Percentiles rank a stretch among this genome's conserved stretches.
These are phyloP conservation scores for Trichocladium uniseriatum DNA, from an alignment of 495 filamentous ascomycete genomes.

Conservation along the genomic window DNA sequence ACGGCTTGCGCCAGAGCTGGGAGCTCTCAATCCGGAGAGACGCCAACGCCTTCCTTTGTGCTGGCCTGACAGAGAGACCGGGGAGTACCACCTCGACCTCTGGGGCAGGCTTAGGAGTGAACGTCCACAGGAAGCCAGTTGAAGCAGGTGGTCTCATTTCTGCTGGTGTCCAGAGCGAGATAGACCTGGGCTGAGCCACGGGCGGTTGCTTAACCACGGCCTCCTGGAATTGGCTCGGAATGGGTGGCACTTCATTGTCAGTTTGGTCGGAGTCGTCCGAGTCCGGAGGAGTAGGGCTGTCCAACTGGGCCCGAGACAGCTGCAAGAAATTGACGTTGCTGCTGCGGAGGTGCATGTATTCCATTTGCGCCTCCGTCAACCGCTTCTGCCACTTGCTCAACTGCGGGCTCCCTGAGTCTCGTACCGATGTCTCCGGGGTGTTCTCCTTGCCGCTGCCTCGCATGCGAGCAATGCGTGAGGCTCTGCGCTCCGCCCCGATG, in stretches of 20 bases:
- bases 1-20: conserved; percentile 33
- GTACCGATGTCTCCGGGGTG: conserved; percentile 11
- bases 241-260: conserved; percentile 4
- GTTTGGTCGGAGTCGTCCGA: conserved; percentile 32
- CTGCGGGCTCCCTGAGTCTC: conserved; percentile 12
- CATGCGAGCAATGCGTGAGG: conserved; percentile 24
- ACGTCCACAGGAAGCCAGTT: conserved; percentile 12
- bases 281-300: conserved; percentile 44
- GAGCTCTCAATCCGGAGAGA: conserved; percentile 31
- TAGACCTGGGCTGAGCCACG: background rate
- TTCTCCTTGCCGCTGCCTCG: conserved; percentile 25
- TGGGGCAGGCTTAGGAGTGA: conserved; percentile 2
- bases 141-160: background rate
- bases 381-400: conserved; percentile 26
- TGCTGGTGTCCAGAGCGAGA: conserved; percentile 19
- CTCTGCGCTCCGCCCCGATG: conserved; percentile 28
- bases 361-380: conserved; percentile 33
- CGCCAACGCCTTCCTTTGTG: conserved; percentile 22
- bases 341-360: conserved; percentile 34
- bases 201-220: conserved; percentile 17
- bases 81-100: conserved; percentile 18
- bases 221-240: conserved; percentile 15
- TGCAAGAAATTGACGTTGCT: conserved; percentile 33
- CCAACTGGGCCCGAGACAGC: conserved; percentile 31
- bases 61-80: conserved; percentile 24